These are phyloP conservation scores for Metschnikowia dekortorum DNA, from an alignment of 805 yeast genomes.

Conservation along the genomic window DNA sequence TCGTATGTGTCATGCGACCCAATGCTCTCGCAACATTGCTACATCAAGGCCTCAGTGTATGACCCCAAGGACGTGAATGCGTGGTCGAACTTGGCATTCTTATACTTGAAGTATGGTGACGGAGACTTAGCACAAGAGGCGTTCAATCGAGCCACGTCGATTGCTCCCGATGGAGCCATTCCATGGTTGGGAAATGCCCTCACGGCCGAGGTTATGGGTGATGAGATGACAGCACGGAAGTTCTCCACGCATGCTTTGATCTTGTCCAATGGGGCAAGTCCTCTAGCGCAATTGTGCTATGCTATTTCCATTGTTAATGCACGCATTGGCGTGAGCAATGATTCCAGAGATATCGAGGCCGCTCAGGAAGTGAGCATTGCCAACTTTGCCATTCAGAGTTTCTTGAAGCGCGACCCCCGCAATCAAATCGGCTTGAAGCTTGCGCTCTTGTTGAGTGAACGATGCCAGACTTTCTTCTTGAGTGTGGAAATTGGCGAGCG, in stretches of 20 bases:
- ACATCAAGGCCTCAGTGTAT: slow-evolving; percentile 71
- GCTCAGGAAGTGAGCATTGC: slow-evolving; percentile 66
- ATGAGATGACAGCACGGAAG: slow-evolving; percentile 45
- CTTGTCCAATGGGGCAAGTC: slow-evolving; percentile 69
- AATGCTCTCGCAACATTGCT: slow-evolving; percentile 85
- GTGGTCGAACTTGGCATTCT: slow-evolving; percentile 80
- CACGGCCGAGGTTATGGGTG: slow-evolving; percentile 48
- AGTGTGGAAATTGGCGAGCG: slow-evolving; percentile 48
- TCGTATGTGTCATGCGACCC: slow-evolving; percentile 63
- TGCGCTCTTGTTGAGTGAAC: slow-evolving; percentile 58
- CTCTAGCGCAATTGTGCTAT: slow-evolving; percentile 66
- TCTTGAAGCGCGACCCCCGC: slow-evolving; percentile 56
- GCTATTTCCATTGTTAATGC: slow-evolving; percentile 55
- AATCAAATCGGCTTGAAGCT: slow-evolving; percentile 56
- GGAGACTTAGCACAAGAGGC: slow-evolving; percentile 68
- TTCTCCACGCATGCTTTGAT: slow-evolving; percentile 75
- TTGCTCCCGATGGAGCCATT: slow-evolving; percentile 68
- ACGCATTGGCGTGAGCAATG: slow-evolving; percentile 38
- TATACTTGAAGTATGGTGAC: slow-evolving; percentile 69
- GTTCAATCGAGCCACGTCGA: slow-evolving; percentile 67
- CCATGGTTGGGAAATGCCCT: slow-evolving; percentile 91
- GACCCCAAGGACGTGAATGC: slow-evolving; percentile 62
- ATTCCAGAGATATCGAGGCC: slow-evolving; percentile 52
- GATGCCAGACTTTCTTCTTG: slow-evolving; percentile 56
- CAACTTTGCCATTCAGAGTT: slow-evolving; percentile 60